Base-by-base conservation (phyloP, 2,329 filamentous ascomycete genomes). In the Fusarium cyanostomum region DNA sequence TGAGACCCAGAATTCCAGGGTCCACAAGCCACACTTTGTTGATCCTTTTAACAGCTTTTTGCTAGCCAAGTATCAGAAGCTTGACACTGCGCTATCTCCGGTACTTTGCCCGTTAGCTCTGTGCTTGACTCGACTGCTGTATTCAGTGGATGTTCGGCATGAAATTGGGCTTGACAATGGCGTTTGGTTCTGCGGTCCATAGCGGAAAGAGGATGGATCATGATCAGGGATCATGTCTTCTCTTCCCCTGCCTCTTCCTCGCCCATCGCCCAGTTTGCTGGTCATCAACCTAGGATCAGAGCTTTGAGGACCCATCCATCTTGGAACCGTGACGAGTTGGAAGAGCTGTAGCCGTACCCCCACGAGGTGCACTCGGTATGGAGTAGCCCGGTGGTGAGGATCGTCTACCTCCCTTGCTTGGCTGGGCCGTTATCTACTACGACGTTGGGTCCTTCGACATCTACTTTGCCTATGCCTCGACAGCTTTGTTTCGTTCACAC, bases 311-410 rank as follows among this genome's bases (percentile, higher is more conserved):
- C n/a, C 35, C 16, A 18, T 13, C 35, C 44, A 52, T 60, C 49
- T 52, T 48, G 21, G 33, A 33, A 8, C 16, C 24, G 31, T 43
- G 42, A 30, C 27, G 57, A 56, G 50, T 61, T 34, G 61, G 27
- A 52, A 24, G 31, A 24, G 33, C n/a, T 44, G 26, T 9, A 43
- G 18, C 26, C 33, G 16, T 65, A 31, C 37, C 26, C 43, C 18
- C 26, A 24, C 37, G 18, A n/a, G 27, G 27, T 15, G 13, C 34
- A 46, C 28, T 26, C 30, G 12, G 12, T 10, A 7, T 18, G 45
- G 27, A 18, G 33, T 16, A 30, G 50, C 35, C 35, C 31, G 39
- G 35, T 55, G 50, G 50, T 37, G 37, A 51, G 33, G n/a, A 24
- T 28, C 28, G 33, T 59, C 21, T 53, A 30, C 45, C 34, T 43